Evolutionary conservation across 495 filamentous ascomycete species (phyloP).

Genomic region (Amphirosellinia nigrospora): DNA sequence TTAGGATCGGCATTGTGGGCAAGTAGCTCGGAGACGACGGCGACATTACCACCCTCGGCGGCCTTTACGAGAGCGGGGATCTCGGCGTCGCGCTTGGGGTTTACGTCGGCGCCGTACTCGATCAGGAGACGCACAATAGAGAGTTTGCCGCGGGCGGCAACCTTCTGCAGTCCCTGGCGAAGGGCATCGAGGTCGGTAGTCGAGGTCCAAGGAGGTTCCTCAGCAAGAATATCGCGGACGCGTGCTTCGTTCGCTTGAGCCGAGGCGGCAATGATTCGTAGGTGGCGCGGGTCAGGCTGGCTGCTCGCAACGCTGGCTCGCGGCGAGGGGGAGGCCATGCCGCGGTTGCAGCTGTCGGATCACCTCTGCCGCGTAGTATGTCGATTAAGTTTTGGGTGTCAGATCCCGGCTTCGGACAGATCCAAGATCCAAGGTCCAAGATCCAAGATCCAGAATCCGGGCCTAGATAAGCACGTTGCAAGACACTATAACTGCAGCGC

Average conservation of each 20-base stretch:
- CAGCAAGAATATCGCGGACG: constrained; percentile 40
- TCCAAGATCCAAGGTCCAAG: no score
- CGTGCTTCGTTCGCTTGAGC: constrained; percentile 44
- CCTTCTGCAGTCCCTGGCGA: constrained; percentile 59
- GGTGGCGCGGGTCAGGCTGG: constrained; percentile 41
- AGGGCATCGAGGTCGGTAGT: constrained; percentile 40
- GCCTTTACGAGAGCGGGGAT: constrained; percentile 41
- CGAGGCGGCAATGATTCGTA: constrained; percentile 41
- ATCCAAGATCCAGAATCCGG: no score
- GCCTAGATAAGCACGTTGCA: neutral
- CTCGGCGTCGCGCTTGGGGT: constrained; percentile 43
- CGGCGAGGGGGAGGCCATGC: constrained; percentile 39
- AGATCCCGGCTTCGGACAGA: neutral
- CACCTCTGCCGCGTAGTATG: neutral
- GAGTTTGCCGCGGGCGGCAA: constrained; percentile 62
- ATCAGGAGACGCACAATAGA: constrained; percentile 59
- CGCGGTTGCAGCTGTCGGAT: constrained; percentile 1
- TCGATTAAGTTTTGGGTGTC: neutral
- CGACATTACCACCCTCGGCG: constrained; percentile 40
- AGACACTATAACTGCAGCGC: constrained; percentile 6
- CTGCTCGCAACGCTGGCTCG: constrained; percentile 43
- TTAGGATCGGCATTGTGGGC: constrained; percentile 37
- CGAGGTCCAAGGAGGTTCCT: constrained; percentile 40
- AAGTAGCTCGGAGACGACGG: constrained; percentile 37
- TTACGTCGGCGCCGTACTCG: constrained; percentile 59